phyloP scores from a whole-genome alignment of 2,329 filamentous ascomycete species.

The Gremmenia infestans region DNA sequence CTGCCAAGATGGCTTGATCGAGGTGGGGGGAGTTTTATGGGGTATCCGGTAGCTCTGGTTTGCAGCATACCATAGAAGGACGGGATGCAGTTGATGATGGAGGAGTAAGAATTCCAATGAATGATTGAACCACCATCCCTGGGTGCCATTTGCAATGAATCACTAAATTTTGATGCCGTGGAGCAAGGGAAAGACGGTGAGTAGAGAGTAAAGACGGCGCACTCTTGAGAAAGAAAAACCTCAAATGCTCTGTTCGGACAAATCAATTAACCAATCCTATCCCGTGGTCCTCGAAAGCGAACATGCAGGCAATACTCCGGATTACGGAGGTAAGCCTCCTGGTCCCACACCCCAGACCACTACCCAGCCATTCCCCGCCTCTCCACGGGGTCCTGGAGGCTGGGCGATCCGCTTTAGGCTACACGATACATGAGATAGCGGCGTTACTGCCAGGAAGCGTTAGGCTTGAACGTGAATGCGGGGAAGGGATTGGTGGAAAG shows the following conservation, averaged over 20 bases:
- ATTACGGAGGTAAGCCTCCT: neutral
- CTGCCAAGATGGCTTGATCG: neutral
- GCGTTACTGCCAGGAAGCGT: neutral
- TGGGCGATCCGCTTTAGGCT: neutral
- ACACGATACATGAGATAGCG: neutral
- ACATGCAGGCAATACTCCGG: too few relatives aligned
- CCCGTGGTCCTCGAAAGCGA: neutral
- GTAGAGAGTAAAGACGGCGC: too few relatives aligned
- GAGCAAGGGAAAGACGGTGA: neutral
- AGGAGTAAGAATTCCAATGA: neutral
- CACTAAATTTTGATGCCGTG: too few relatives aligned
- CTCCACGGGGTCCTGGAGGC: neutral
- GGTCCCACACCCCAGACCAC: neutral
- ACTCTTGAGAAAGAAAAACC: neutral
- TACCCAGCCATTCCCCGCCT: neutral
- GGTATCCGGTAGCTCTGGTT: neutral
- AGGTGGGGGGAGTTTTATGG: neutral
- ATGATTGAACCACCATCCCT: neutral
- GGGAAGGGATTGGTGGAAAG: neutral
- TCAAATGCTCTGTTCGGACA: neutral
- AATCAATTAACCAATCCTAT: neutral
- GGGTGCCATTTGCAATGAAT: neutral
- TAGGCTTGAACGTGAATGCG: neutral
- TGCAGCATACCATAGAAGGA: neutral
- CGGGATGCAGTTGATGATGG: neutral